phyloP scores from a whole-genome alignment of 1,284 basidiomycete genomes.

The Bondarzewia mesenterica region DNA sequence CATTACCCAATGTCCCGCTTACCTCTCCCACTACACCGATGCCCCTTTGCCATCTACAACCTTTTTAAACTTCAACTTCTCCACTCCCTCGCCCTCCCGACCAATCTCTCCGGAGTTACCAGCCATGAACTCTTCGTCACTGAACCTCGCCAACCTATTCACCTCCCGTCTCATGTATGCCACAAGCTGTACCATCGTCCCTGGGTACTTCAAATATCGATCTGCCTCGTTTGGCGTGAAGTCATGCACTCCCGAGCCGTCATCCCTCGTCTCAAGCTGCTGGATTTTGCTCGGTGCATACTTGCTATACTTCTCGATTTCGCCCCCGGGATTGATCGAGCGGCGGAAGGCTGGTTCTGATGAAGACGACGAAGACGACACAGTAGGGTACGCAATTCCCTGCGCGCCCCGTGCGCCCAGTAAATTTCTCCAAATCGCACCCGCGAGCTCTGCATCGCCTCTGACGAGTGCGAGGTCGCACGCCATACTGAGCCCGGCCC shows the following conservation, averaged over 20 bases:
- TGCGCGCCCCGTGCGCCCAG: constrained; percentile 72
- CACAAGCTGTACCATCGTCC: constrained; percentile 72
- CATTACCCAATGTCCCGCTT: too few species aligned
- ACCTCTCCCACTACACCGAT: too few species aligned
- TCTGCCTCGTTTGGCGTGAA: constrained; percentile 50
- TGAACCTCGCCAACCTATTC: constrained; percentile 59
- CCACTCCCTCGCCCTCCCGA: constrained; percentile 19
- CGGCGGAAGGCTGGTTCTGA: constrained; percentile 34
- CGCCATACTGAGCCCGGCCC: constrained; percentile 76
- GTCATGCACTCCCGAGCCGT: constrained; percentile 66
- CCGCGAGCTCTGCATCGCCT: constrained; percentile 73
- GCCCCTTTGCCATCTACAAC: too few species aligned
- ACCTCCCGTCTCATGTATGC: constrained; percentile 76
- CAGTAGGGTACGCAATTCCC: constrained; percentile 46
- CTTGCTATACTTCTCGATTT: constrained; percentile 48
- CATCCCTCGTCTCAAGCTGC: constrained; percentile 51
- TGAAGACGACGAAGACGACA: constrained; percentile 9
- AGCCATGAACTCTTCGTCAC: constrained; percentile 61
- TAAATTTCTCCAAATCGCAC: constrained; percentile 88
- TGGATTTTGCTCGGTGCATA: constrained; percentile 38
- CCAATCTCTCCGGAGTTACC: constrained; percentile 13
- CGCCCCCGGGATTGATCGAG: constrained; percentile 55
- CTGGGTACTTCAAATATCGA: constrained; percentile 69
- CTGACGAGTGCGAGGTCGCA: constrained; percentile 77
- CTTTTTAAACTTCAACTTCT: constrained; percentile 21